Percentiles rank a stretch among this genome's conserved stretches.
phyloP scores from a whole-genome alignment of 208 protist genomes.

The Trypanosoma avium region DNA sequence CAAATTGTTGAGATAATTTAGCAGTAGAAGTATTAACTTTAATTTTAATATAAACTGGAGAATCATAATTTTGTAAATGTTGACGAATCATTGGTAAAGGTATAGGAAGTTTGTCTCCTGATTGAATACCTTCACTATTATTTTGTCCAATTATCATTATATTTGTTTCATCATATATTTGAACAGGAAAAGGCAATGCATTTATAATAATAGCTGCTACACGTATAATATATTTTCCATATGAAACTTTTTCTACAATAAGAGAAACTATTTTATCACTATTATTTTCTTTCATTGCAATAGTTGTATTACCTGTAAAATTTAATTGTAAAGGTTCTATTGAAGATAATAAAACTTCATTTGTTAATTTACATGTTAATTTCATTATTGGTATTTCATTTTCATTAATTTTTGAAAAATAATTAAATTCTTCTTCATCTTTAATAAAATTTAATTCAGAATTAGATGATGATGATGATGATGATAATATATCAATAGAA shows the following conservation, averaged over 20 bases:
- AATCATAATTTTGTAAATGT: background rate
- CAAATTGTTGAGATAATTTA: constrained; percentile 29
- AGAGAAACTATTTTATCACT: constrained; percentile 6
- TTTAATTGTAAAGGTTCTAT: background rate
- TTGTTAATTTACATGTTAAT: constrained; percentile 16
- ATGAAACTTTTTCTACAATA: constrained; percentile 8
- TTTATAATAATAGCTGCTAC: constrained; percentile 9
- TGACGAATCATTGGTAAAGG: constrained; percentile 1
- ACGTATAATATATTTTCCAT: constrained; percentile 19
- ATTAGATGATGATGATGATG: background rate
- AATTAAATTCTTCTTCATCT: constrained; percentile 20
- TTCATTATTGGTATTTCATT: background rate
- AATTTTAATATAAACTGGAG: background rate
- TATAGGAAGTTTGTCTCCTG: constrained; percentile 5
- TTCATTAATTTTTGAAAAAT: constrained; percentile 3
- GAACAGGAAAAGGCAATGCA: constrained; percentile 19
- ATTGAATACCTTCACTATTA: background rate
- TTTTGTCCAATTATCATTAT: constrained; percentile 11
- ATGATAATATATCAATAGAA: constrained; percentile 12
- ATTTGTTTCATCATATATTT: constrained; percentile 19
- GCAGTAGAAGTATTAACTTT: constrained; percentile 3
- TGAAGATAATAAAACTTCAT: constrained; percentile 15
- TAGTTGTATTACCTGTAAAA: constrained; percentile 9
- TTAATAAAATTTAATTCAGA: background rate
- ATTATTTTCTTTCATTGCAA: constrained; percentile 3